Percentiles rank a stretch among this genome's conserved stretches.
Evolutionary conservation across 163 green algal genomes (phyloP).

Genomic region (Scenedesmus sp.): DNA sequence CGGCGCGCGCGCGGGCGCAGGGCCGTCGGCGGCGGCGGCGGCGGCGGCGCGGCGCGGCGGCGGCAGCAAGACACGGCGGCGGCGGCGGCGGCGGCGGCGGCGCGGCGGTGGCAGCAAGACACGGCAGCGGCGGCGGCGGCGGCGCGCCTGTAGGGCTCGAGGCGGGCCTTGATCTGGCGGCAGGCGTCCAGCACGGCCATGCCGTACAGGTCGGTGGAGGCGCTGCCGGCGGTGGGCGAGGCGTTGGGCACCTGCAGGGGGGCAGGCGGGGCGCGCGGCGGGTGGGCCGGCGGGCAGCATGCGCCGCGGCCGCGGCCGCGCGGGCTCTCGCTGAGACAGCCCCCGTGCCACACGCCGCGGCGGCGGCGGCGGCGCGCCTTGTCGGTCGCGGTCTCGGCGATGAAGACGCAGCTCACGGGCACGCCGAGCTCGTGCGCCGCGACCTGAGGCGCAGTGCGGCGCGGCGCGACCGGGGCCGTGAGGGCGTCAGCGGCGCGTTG

Average conservation of each 20-base stretch:
- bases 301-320: no score
- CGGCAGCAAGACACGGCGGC: no score
- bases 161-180: slow-evolving; percentile 80
- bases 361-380: slow-evolving; percentile 61
- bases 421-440: slow-evolving; percentile 83
- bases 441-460: no score
- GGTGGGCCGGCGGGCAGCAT: no score
- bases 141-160: slow-evolving; percentile 64
- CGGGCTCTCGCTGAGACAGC: no score
- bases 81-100: no score
- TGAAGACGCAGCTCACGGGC: slow-evolving; percentile 84
- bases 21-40: not conserved
- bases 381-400: slow-evolving; percentile 94
- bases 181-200: slow-evolving; percentile 90
- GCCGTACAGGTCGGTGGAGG: slow-evolving; percentile 90
- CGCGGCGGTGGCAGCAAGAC: no score
- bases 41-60: no score
- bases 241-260: slow-evolving; percentile 87
- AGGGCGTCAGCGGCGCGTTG: no score
- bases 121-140: no score
- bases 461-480: slow-evolving; percentile 28
- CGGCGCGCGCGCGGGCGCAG: not conserved
- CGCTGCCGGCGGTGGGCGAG: slow-evolving; percentile 93
- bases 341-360: no score
- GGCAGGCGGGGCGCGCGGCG: no score